Conservation (phyloP, 257 asterid genomes). For the Rauvolfia tetraphylla region DNA sequence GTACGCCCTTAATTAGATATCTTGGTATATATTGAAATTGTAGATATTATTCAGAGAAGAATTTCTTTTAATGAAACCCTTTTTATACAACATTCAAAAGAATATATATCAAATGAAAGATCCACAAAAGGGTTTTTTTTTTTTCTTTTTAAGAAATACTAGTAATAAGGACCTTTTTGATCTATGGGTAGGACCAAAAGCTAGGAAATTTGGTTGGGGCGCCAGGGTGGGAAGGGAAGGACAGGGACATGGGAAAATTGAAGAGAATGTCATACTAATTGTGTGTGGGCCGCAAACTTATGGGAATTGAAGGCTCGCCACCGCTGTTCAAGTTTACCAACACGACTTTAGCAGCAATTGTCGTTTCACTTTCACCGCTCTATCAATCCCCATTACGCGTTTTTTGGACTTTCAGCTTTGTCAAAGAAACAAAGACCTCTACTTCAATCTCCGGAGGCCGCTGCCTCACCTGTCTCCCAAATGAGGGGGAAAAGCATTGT, state of each 20-base stretch:
- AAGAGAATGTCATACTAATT: not conserved
- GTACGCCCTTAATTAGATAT: no score
- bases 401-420: not conserved
- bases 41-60: no score
- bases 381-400: not conserved
- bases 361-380: constrained; percentile 1
- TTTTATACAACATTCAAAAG: no score
- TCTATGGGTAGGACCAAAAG: not conserved
- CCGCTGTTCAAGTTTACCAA: constrained; percentile 4
- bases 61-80: no score
- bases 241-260: not conserved
- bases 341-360: not conserved
- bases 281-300: not conserved
- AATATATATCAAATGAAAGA: no score
- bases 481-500: no score
- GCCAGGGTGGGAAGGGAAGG: not conserved
- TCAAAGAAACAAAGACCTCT: not conserved
- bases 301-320: constrained; percentile 15
- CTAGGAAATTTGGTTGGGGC: not conserved
- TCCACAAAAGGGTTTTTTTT: no score
- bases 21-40: no score
- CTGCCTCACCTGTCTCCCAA: not conserved
- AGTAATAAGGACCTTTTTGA: no score
- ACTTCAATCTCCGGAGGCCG: no score
- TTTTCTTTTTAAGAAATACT: no score